Base-by-base conservation (phyloP, 78 protist genomes). In the Protostelium mycophagum region DNA sequence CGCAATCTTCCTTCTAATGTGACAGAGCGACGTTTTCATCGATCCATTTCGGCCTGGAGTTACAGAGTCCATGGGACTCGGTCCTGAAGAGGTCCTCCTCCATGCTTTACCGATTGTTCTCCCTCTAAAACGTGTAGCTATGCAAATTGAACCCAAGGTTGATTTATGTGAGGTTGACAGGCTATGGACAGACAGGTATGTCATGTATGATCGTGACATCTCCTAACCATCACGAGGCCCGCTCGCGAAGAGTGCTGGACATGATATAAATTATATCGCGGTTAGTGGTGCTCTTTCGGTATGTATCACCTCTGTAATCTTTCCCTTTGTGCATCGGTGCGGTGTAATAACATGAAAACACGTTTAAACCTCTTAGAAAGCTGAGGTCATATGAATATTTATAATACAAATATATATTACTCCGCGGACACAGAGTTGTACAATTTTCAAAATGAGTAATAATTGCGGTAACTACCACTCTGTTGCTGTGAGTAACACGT, bases 231-330 rank as follows among this genome's bases (percentile, higher is more conserved):
- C 34, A 28, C 16, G 36, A 39, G 86, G 88, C 29, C n/a, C 31
- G 63, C 87, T 84, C 87, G 89, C 93, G 0, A 16, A 88, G 63
- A 37, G 83, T 85, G 96, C 95, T 23, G 97, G 97, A 1, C 97
- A 96, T 83, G 97, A 96, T 89, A 96, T 96, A 35, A 94, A 96
- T 63, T 96, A 93, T 35, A n/a, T 91, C 51, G 92, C 96, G 0
- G 35, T 92, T 37, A 85, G 91, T 0, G 97, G 97, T 23, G 88
- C 37, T 34, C 92, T 92, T 0, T 88, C 93, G 16, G 37, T 85
- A 34, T 35, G 73, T 51, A 25, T 16, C 16, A 25, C 73, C 5
- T 51, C 73, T 5, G 31, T 51, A 16, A 5, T 25, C 16, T 16
- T 25, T 51, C 73, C 73, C 5, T 51, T 16, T 25, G 5, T 51